Evolutionary conservation across 106 monocot species (phyloP).

Genomic region (Gastrodia elata): DNA sequence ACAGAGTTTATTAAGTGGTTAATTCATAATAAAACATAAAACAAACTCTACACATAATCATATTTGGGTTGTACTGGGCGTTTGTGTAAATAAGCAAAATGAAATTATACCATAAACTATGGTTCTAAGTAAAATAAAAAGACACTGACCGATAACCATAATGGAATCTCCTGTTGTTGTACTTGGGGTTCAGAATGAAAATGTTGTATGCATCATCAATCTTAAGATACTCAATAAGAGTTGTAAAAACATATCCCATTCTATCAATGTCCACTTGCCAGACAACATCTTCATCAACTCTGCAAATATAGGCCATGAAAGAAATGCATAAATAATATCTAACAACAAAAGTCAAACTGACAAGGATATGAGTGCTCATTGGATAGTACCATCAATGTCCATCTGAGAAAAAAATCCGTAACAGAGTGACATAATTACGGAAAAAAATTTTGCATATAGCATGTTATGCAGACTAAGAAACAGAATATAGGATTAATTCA

Average conservation of each 20-base stretch:
- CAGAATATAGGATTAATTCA: not conserved
- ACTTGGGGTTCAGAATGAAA: constrained; percentile 82
- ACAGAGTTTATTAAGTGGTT: not conserved
- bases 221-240: constrained; percentile 69
- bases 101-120: not conserved
- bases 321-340: not conserved
- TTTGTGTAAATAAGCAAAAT: not conserved
- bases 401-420: too few relatives aligned
- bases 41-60: not conserved
- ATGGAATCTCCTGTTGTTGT: constrained; percentile 25
- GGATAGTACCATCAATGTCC: not conserved
- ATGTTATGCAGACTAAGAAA: not conserved
- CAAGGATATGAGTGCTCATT: not conserved
- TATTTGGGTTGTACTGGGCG: not conserved
- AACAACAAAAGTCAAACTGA: not conserved
- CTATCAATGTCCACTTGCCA: constrained; percentile 92
- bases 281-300: constrained; percentile 46
- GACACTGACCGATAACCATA: constrained; percentile 85
- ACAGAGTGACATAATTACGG: not conserved
- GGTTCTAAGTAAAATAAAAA: not conserved
- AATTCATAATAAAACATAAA: not conserved
- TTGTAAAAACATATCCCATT: constrained; percentile 68
- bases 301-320: constrained; percentile 18
- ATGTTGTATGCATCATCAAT: constrained; percentile 78
- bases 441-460: not conserved